phyloP scores from a whole-genome alignment of 1,139 yeast species.

The Geotrichum australiense region DNA sequence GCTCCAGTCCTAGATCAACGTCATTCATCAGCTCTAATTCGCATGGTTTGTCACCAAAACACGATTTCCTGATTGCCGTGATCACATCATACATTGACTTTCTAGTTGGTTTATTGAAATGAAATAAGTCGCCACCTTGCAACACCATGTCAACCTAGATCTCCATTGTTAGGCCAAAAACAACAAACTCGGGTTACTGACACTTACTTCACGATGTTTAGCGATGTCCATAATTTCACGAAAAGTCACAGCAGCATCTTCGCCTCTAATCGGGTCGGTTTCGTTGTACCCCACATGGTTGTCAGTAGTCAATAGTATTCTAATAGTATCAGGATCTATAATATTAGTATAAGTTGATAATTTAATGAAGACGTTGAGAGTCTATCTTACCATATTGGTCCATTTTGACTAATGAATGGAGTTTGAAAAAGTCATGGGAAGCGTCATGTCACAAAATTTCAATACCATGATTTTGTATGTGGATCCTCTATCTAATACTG shows the following conservation, averaged over 20 bases:
- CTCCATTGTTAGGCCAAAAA: not conserved
- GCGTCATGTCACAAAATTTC: no score
- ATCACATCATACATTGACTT: slow-evolving; percentile 82
- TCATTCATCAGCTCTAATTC: slow-evolving; percentile 80
- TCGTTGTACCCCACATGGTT: slow-evolving; percentile 95
- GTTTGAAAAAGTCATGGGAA: no score
- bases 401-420: no score
- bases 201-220: slow-evolving; percentile 47
- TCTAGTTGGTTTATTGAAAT: slow-evolving; percentile 80
- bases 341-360: no score
- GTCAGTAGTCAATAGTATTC: slow-evolving; percentile 82
- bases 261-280: slow-evolving; percentile 81
- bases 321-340: slow-evolving; percentile 47
- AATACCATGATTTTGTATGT: no score
- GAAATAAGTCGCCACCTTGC: slow-evolving; percentile 92
- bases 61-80: slow-evolving; percentile 58
- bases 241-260: slow-evolving; percentile 84
- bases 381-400: no score
- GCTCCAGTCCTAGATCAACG: slow-evolving; percentile 54
- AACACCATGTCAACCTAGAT: slow-evolving; percentile 68
- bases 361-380: no score
- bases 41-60: slow-evolving; percentile 85
- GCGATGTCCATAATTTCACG: slow-evolving; percentile 77
- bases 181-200: not conserved
- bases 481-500: no score